Conservation (phyloP, 345 rosid genomes). For the Eucalyptus albens region DNA sequence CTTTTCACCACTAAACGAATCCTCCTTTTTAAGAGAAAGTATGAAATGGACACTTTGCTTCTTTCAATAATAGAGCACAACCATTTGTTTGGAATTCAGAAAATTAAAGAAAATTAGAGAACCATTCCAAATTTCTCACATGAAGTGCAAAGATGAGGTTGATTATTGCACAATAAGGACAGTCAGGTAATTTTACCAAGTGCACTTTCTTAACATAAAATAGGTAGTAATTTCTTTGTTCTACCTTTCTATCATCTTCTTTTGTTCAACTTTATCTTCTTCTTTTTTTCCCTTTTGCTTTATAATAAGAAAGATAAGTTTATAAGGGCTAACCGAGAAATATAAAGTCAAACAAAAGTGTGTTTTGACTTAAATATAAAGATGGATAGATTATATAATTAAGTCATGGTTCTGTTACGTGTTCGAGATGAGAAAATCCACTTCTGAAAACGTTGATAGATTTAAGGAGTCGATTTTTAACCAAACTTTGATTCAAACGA, state of each 20-base stretch:
- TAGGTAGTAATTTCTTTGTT: neutral
- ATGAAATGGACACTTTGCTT: neutral
- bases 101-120: neutral
- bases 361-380: neutral
- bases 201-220: too few relatives aligned
- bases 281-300: neutral
- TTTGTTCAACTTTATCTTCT: neutral
- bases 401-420: neutral
- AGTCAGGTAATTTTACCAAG: neutral
- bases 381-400: neutral
- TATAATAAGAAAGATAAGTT: too few relatives aligned
- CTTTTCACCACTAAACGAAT: neutral
- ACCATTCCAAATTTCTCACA: neutral
- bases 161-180: neutral
- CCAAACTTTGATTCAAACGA: neutral
- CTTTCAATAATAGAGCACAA: neutral
- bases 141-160: neutral
- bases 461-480: neutral
- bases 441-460: neutral
- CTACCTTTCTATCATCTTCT: rapidly evolving
- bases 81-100: neutral
- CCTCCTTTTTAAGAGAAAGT: neutral
- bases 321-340: neutral
- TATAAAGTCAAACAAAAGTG: neutral
- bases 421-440: neutral